Base-by-base conservation (phyloP, 768 basidiomycete species). In the Boletus rubroflammeus region DNA sequence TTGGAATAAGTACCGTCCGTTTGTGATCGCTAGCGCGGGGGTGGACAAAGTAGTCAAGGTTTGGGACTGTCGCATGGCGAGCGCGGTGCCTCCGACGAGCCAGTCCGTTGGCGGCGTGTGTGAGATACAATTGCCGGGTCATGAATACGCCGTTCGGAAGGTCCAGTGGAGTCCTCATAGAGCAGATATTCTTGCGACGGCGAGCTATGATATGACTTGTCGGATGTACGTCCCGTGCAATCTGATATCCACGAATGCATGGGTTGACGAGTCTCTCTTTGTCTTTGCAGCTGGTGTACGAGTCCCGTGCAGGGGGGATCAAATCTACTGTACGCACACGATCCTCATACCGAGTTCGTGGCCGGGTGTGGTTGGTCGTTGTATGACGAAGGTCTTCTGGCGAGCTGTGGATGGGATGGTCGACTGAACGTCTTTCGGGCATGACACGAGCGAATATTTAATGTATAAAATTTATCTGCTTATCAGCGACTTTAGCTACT, bases 141-240 rank as follows among this genome's bases (percentile, higher is more conserved):
- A 96, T 63, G 93, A 94, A 71, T 95, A 93, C 64, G 93, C 93
- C 2, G 83, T 95, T 41, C 77, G 93, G 39, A 90, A 90, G 67
- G 81, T 96, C 4, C 88, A 91, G 58, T 96, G 93, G 93, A 86
- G 86, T 66, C 90, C 90, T 36, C 89, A 92, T 73, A 75, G 79
- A 26, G 73, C 84, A 5, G 86, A 90, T 56, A 63, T 90, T 14
- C 74, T 91, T 23, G 86, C 87, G 17, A 81, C 79, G 32, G 80
- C 82, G 36, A 86, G 88, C 63, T 95, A 98, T 72, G 96, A 98
- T 67, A 98, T 98, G 96, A 93, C 93, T 1, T 93, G 88, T 70
- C 78, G 92, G 68, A 78, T 95, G 88, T 97, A 76, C 67, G 86
- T 80, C 29, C 11, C 47, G 56, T 39, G n/a, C 39, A 21, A 53